Percentiles rank a stretch among this genome's conserved stretches.
Evolutionary conservation across 2,329 filamentous ascomycete species (phyloP).

Genomic region (Cercospora sp.): DNA sequence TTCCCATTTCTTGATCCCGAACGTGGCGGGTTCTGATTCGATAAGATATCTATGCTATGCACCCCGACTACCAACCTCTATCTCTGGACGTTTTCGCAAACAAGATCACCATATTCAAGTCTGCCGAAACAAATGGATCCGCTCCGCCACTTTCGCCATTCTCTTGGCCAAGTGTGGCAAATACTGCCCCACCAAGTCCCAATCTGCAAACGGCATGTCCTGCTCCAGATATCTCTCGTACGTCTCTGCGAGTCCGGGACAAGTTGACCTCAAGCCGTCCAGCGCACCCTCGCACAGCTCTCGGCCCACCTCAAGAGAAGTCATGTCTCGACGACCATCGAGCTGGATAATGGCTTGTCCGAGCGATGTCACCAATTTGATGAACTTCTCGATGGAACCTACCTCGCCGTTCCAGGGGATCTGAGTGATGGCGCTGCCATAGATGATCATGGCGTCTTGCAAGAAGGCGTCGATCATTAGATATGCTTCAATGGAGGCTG

Average conservation of each 20-base stretch:
- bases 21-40: neutral
- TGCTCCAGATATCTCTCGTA: neutral
- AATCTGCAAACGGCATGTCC: neutral
- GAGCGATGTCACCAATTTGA: neutral
- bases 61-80: neutral
- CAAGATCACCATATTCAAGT: neutral
- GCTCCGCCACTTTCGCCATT: neutral
- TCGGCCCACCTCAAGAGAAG: neutral
- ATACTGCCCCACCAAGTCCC: neutral
- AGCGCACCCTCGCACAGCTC: neutral
- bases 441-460: neutral
- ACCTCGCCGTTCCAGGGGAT: neutral
- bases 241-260: neutral
- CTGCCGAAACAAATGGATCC: neutral
- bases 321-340: neutral
- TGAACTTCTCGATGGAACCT: neutral
- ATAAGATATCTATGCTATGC: neutral
- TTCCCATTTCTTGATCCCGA: neutral
- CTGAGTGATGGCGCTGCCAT: neutral
- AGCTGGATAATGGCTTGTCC: neutral
- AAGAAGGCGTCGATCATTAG: neutral
- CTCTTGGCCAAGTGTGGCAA: neutral
- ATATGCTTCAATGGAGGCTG: neutral
- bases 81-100: neutral
- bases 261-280: neutral